A percentile compares a stretch with the other conserved stretches of the same genome.
These are phyloP conservation scores for Rhizophora apiculata DNA, from an alignment of 345 rosid genomes.

Conservation along the genomic window DNA sequence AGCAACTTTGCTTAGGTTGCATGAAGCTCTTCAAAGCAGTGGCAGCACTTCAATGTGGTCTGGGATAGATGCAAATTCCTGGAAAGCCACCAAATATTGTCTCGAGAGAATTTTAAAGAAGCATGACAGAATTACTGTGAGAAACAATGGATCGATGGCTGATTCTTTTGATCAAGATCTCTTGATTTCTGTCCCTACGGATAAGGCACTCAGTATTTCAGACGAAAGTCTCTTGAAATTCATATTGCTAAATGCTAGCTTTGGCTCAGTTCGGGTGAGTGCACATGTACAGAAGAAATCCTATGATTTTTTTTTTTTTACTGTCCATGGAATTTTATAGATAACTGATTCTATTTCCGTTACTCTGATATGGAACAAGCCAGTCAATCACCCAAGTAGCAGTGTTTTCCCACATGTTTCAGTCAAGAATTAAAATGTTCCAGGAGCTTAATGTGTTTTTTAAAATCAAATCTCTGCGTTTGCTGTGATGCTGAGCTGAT, in stretches of 20 bases:
- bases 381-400: background rate
- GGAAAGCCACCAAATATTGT: constrained; percentile 39
- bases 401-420: background rate
- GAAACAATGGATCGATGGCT: constrained; percentile 41
- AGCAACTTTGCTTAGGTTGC: constrained; percentile 61
- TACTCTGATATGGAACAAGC: background rate
- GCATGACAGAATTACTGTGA: constrained; percentile 52
- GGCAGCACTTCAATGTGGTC: constrained; percentile 35
- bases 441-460: background rate
- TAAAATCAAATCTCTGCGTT: background rate
- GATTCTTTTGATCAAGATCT: constrained; percentile 62
- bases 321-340: background rate
- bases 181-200: constrained; percentile 40
- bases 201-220: constrained; percentile 41
- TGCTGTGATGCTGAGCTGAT: constrained; percentile 1
- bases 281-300: background rate
- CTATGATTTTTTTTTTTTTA: background rate
- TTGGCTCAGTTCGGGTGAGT: constrained; percentile 62
- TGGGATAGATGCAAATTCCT: constrained; percentile 25
- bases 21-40: constrained; percentile 43
- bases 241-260: constrained; percentile 49
- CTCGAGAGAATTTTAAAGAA: constrained; percentile 52
- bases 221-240: constrained; percentile 60
- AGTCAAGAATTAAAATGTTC: background rate
- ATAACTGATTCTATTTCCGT: background rate